A percentile compares a stretch with the other conserved stretches of the same genome.
Conservation (phyloP, 148 eudicot species). For the Hydrangea macrophylla region DNA sequence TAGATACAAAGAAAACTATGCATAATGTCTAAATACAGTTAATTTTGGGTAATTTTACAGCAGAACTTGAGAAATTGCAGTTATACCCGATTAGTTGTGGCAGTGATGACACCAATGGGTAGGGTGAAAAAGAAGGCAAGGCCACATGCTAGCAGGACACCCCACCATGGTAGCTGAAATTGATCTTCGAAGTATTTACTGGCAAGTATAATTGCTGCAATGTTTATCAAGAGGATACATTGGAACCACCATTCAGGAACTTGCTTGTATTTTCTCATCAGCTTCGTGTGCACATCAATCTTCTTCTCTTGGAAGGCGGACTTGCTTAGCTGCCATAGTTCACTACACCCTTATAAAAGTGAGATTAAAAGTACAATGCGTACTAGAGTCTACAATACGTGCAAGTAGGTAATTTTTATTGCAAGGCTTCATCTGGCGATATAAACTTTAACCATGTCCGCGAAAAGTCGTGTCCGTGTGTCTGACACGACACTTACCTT, state of each 20-base stretch:
- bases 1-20: neutral
- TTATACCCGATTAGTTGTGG: slow-evolving; percentile 62
- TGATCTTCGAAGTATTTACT: slow-evolving; percentile 43
- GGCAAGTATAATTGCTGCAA: slow-evolving; percentile 26
- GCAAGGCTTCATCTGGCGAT: neutral
- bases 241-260: slow-evolving; percentile 64
- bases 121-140: slow-evolving; percentile 62
- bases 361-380: neutral
- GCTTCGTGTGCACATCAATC: slow-evolving; percentile 56
- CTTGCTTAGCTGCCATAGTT: slow-evolving; percentile 49
- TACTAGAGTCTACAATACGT: neutral
- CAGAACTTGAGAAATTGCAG: neutral
- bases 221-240: slow-evolving; percentile 37
- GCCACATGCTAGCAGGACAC: slow-evolving; percentile 47
- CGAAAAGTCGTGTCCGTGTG: no score
- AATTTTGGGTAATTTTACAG: neutral
- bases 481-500: no score
- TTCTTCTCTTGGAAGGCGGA: slow-evolving; percentile 40
- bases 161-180: slow-evolving; percentile 73
- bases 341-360: slow-evolving; percentile 24
- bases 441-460: no score
- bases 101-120: slow-evolving; percentile 55
- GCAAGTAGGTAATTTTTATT: neutral
- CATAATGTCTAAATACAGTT: neutral
- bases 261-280: slow-evolving; percentile 59